Evolutionary conservation across 2,329 filamentous ascomycete species (phyloP).

Genomic region (Pseudogymnoascus sp.): DNA sequence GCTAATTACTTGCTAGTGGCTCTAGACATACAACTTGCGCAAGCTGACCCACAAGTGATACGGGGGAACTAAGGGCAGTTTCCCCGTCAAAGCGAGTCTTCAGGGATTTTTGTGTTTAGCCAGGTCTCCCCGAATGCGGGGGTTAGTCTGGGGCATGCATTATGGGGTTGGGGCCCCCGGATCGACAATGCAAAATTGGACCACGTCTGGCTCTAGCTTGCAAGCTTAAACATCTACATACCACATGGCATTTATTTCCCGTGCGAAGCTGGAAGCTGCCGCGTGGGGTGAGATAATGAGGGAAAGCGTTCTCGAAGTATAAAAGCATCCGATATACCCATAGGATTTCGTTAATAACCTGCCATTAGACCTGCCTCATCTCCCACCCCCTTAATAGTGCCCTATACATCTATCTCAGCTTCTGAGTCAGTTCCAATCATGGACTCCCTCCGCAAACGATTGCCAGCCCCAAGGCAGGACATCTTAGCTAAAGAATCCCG

Average conservation of each 20-base stretch:
- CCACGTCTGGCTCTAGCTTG: background rate
- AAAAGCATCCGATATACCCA: background rate
- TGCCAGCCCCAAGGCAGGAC: constrained; percentile 23
- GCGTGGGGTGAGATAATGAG: background rate
- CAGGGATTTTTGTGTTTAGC: background rate
- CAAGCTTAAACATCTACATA: background rate
- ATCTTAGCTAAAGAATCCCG: constrained; percentile 14
- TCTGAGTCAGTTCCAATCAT: constrained; percentile 13
- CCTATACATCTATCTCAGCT: background rate
- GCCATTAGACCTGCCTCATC: background rate
- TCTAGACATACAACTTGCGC: background rate
- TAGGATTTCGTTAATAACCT: background rate
- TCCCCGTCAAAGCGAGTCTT: background rate
- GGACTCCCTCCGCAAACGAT: constrained; percentile 20
- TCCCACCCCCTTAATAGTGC: background rate
- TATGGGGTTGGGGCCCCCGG: background rate
- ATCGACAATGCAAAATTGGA: background rate
- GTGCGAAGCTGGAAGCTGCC: background rate
- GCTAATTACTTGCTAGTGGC: background rate
- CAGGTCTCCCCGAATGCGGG: background rate
- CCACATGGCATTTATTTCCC: background rate
- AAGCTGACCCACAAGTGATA: background rate
- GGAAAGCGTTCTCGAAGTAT: background rate
- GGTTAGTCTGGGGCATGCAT: background rate
- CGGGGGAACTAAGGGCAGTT: background rate